A percentile compares a stretch with the other conserved stretches of the same genome.
Evolutionary conservation across 768 basidiomycete genomes (phyloP).

Genomic region (Pluteus cervinus): DNA sequence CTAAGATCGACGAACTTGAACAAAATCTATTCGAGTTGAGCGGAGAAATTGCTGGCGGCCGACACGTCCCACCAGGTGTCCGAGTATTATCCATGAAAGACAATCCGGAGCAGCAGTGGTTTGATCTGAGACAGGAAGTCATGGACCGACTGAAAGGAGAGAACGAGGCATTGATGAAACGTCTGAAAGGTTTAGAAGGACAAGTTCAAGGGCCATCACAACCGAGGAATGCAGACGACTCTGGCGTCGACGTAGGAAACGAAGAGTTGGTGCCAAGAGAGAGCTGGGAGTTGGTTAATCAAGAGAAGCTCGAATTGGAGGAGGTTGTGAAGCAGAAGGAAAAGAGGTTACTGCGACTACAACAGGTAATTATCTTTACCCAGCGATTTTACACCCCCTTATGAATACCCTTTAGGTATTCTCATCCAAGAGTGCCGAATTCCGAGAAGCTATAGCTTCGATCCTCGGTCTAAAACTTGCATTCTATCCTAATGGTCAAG

Average conservation of each 20-base stretch:
- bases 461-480: conserved; percentile 89
- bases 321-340: conserved; percentile 69
- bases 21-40: conserved; percentile 73
- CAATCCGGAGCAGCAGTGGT: conserved; percentile 83
- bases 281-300: conserved; percentile 68
- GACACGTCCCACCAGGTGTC: conserved; percentile 66
- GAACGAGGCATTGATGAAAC: conserved; percentile 73
- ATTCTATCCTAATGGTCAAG: conserved; percentile 87
- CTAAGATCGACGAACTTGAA: conserved; percentile 64
- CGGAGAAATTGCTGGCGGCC: conserved; percentile 70
- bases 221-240: conserved; percentile 3
- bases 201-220: conserved; percentile 9
- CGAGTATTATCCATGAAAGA: conserved; percentile 65
- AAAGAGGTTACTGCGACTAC: conserved; percentile 70
- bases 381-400: no score
- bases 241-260: conserved; percentile 2
- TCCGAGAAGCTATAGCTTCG: conserved; percentile 84
- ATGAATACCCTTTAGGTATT: conserved; percentile 53
- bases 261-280: conserved; percentile 64
- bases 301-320: conserved; percentile 66
- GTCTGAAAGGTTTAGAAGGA: conserved; percentile 57
- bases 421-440: conserved; percentile 79
- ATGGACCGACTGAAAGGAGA: conserved; percentile 76
- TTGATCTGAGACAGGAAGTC: conserved; percentile 65
- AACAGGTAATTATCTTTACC: no score